Evolutionary conservation across 805 yeast genomes (phyloP), one percentile per base, ranked within the genome.

Genomic region (Myxozyma udenii): DNA sequence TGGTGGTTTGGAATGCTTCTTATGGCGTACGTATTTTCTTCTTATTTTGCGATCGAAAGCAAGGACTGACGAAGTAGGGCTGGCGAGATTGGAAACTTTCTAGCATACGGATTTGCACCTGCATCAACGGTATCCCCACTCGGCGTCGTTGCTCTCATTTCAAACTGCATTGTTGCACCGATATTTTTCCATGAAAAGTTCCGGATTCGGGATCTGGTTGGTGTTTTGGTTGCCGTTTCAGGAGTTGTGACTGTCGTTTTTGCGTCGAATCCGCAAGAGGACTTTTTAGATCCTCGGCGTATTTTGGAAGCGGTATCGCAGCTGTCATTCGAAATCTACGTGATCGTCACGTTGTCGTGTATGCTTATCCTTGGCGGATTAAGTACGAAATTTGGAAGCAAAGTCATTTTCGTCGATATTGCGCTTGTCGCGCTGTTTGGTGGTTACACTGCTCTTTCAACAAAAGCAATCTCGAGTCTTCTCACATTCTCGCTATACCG

Each of bases 111-210:
- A 0, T 63, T 74, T 40, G 74, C 77, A 0, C 78, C 78, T 0
- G 76, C 76, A 3, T 69, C 75, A 9, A 66, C 74, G 2, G 78
- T 77, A 16, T 72, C 78, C 3, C 78, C 80, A 0, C 53, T 77
- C 28, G 80, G 80, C 3, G 78, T 77, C 1, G 74, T 75, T 33
- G 75, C 80, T 0, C 68, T 74, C 19, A 66, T 77, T 1, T 70
- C 79, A 2, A 77, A 77, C 54, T 69, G 76, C 47, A 67, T 76
- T 1, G 67, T 77, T 21, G 80, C 80, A 0, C 80, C 80, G 0
- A 63, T 76, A 1, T 54, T 75, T 21, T 77, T 76, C 57, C 68
- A 73, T 46, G 77, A 74, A 53, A 62, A 61, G 3, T 63, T 74
- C 12, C 56, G 68, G 11, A 23, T 41, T 9, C 60, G 68, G 35